Evolutionary conservation across 495 filamentous ascomycete genomes (phyloP).

Genomic region (Aspergillus cristatus): DNA sequence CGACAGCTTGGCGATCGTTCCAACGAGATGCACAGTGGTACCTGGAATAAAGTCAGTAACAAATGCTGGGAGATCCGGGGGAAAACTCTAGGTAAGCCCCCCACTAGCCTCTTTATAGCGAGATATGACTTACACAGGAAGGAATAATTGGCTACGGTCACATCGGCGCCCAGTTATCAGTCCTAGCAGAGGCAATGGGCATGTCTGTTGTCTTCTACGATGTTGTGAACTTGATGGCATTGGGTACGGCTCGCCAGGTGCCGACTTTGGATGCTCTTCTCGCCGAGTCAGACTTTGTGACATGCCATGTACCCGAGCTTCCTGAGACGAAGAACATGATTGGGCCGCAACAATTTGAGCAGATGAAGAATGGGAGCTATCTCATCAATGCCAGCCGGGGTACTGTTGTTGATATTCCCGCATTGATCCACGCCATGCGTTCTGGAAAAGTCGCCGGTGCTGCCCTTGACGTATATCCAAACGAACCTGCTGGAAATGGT

Average conservation of each 20-base stretch:
- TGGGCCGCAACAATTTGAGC: constrained; percentile 58
- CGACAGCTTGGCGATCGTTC: constrained; percentile 90
- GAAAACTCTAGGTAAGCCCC: constrained; percentile 72
- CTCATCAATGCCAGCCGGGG: constrained; percentile 94
- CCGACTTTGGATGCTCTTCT: constrained; percentile 67
- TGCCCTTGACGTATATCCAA: constrained; percentile 91
- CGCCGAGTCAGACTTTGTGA: constrained; percentile 77
- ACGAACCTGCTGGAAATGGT: constrained; percentile 88
- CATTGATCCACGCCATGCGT: constrained; percentile 80
- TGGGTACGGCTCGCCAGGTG: constrained; percentile 81
- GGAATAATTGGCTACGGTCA: constrained; percentile 97
- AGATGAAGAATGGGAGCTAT: constrained; percentile 90
- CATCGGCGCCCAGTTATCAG: constrained; percentile 93
- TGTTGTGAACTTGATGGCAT: constrained; percentile 80
- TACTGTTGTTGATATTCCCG: constrained; percentile 88
- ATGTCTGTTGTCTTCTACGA: constrained; percentile 97
- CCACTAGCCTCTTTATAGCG: background rate
- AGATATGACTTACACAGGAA: constrained; percentile 13
- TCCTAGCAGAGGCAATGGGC: constrained; percentile 93
- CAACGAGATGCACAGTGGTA: constrained; percentile 87
- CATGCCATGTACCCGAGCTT: constrained; percentile 87
- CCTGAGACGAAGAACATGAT: constrained; percentile 91
- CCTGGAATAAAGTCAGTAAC: constrained; percentile 95
- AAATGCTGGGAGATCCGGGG: constrained; percentile 98
- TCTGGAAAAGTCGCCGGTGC: constrained; percentile 86